Evolutionary conservation across 2,329 filamentous ascomycete species (phyloP), one percentile per base, ranked within the genome.

Genomic region (Geosmithia flava): DNA sequence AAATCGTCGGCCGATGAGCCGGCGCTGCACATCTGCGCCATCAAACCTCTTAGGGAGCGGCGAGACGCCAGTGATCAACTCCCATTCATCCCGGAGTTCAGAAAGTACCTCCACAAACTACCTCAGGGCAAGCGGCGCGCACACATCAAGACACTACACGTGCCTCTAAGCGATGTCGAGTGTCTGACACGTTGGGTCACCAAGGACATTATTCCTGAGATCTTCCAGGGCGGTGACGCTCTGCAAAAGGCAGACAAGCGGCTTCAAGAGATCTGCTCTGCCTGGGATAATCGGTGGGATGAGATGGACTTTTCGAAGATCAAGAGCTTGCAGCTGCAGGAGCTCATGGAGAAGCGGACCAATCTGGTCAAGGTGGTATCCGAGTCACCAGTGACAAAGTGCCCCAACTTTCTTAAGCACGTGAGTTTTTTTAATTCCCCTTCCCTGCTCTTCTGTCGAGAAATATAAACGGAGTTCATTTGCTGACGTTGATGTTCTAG

Each of bases 51-150:
- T 40, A 75, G 84, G 49, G 75, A 81, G 49, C 78, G 80, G 49
- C 78, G 88, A 39, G 82, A 90, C 57, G 79, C 85, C 16, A 87
- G 83, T n/a, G 91, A 97, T 59, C 72, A 94, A 37, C 71, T 98
- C 11, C 90, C 93, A 0, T 97, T 90, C 59, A 67, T 95, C 2
- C 77, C 84, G 4, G 68, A 69, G 1, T 87, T 93, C 61, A 76
- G 85, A 15, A 71, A 73, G 42, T 70, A 82, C 44, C 80, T 94
- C 54, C 76, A 81, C 11, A 70, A 76, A 13, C 63, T 95, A 0
- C 84, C 87, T 1, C 77, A 80, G 47, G 72, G 69, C 16, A 80
- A 80, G 55, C 76, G 74, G 50, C 77, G 87, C 19, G 78, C 95
- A 59, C 75, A 76, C 11, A 73, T 82, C 11, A 85, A 85, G 61